These are phyloP conservation scores for Aegle marmelos DNA, from an alignment of 345 rosid genomes.

Conservation along the genomic window DNA sequence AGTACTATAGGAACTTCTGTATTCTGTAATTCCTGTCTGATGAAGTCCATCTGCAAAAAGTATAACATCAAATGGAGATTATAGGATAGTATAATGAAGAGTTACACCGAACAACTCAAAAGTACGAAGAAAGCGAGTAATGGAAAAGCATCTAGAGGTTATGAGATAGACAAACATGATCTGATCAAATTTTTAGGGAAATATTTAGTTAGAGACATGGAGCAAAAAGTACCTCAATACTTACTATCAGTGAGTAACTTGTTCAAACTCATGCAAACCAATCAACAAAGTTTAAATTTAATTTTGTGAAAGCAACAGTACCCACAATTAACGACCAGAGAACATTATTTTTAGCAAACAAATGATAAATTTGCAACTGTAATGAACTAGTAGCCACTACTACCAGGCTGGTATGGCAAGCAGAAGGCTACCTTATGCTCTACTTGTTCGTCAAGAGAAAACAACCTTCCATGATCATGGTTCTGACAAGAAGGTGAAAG, in stretches of 20 bases:
- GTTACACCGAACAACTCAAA: not conserved
- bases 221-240: not conserved
- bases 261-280: not conserved
- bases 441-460: conserved; percentile 76
- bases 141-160: not conserved
- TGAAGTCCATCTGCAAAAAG: conserved; percentile 58
- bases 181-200: not conserved
- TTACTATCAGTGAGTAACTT: not conserved
- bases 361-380: not conserved
- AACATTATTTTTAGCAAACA: not conserved
- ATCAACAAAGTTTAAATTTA: not conserved
- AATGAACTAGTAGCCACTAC: not conserved
- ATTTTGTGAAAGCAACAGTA: not conserved
- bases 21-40: conserved; percentile 53
- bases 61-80: conserved; percentile 14
- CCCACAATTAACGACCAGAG: not conserved
- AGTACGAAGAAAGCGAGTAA: not conserved
- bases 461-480: conserved; percentile 66
- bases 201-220: not conserved
- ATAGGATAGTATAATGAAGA: not conserved
- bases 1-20: conserved; percentile 58
- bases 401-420: not conserved
- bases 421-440: conserved; percentile 66
- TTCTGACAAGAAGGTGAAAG: conserved; percentile 34
- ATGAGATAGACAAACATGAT: not conserved